phyloP scores from a whole-genome alignment of 331 rosid species.

The Rhamnella rubrinervis region DNA sequence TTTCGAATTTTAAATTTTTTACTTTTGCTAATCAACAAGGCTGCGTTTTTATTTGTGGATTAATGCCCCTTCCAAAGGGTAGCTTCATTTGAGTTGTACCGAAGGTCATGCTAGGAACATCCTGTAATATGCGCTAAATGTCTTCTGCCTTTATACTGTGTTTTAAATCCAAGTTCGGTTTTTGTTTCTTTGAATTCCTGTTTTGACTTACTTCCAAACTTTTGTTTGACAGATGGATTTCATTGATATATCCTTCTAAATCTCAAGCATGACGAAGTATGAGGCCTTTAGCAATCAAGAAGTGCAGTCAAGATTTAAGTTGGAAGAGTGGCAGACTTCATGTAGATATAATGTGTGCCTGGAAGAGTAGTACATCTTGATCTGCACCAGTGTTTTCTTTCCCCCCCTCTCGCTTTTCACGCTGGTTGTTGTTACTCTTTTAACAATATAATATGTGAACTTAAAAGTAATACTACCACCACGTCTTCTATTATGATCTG shows the following conservation, averaged over 20 bases:
- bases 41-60: no score
- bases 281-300: slow-evolving; percentile 30
- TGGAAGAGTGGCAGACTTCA: slow-evolving; percentile 35
- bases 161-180: background rate
- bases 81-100: no score
- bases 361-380: slow-evolving; percentile 29
- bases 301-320: slow-evolving; percentile 36
- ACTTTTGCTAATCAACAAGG: no score
- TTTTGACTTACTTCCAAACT: slow-evolving; percentile 11
- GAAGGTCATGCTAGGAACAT: no score
- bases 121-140: no score
- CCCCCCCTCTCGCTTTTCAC: slow-evolving; percentile 7
- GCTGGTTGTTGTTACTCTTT: background rate
- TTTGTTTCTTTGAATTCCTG: background rate
- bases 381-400: slow-evolving; percentile 24
- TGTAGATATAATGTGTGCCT: slow-evolving; percentile 41
- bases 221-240: slow-evolving; percentile 29
- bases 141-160: background rate
- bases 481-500: no score
- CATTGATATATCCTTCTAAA: slow-evolving; percentile 2
- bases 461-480: background rate
- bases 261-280: slow-evolving; percentile 21
- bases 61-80: no score
- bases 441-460: background rate
- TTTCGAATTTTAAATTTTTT: no score